Evolutionary conservation across 768 basidiomycete species (phyloP), one percentile per base, ranked within the genome.

Genomic region (Mycena crocata): DNA sequence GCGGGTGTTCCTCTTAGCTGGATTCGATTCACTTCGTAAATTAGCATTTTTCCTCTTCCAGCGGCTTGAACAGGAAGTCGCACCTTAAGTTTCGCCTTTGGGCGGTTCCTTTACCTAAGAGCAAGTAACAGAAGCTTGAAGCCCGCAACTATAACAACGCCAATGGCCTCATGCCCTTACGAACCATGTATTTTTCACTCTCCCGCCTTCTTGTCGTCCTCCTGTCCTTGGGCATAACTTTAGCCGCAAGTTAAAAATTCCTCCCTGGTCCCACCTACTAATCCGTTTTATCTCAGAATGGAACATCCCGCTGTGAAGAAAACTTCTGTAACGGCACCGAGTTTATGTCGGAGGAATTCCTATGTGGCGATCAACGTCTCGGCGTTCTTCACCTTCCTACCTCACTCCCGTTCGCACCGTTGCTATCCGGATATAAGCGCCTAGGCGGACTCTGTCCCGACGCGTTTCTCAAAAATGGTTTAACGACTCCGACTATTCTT

Each of bases 391-490:
- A 42, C 21, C 52, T 67, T 9, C 52, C 59, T 26, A 5, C 57
- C 3, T 19, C 49, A 26, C 21, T 26, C 12, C 57, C 13, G 4
- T 35, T 32, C 17, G 21, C n/a, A 24, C 21, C 51, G 14, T 24
- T 61, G 5, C 37, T 66, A 1, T 28, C 26, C 40, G 58, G 52
- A 24, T 68, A 68, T 35, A 3, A 56, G 17, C 63, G 67, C 23
- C 52, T 68, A 31, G 57, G 62, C 42, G 62, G 67, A 5, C 56
- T 62, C 26, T 52, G 44, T 30, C 64, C 57, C 9, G 45, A 15
- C 26, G 52, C 40, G 39, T 68, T 68, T 21, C 67, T 64, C 19
- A 24, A 37, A 52, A 50, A 56, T 68, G 63, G 67, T 52, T 31
- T 51, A 44, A 54, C 67, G 26, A 31, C 48, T 26, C 66, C 21